Evolutionary conservation across 495 filamentous ascomycete species (phyloP).

Genomic region (Talaromyces borbonicus): DNA sequence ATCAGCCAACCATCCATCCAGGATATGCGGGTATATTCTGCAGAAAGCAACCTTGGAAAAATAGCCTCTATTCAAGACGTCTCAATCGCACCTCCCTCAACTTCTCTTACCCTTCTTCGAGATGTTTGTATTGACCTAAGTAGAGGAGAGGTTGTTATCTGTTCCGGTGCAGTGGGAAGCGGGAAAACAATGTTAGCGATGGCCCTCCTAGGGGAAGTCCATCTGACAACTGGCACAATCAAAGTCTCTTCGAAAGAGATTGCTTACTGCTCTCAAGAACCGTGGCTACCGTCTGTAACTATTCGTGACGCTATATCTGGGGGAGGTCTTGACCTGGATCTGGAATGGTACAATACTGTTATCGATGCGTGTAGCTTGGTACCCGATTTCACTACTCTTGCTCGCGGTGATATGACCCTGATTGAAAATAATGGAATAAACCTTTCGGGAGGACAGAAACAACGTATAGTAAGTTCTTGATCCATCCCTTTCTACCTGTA

Average conservation of each 20-base stretch:
- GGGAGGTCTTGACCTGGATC: slow-evolving; percentile 13
- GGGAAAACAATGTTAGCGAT: slow-evolving; percentile 41
- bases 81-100: not conserved
- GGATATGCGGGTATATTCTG: slow-evolving; percentile 5
- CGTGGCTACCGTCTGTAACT: slow-evolving; percentile 33
- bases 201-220: slow-evolving; percentile 38
- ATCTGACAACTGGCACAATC: slow-evolving; percentile 16
- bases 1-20: slow-evolving; percentile 13
- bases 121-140: not conserved
- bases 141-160: slow-evolving; percentile 18
- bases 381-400: slow-evolving; percentile 34
- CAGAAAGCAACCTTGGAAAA: no score
- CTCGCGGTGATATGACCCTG: slow-evolving; percentile 33
- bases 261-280: slow-evolving; percentile 29
- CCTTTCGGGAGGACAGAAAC: slow-evolving; percentile 46
- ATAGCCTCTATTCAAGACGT: slow-evolving; percentile 4
- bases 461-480: slow-evolving; percentile 37
- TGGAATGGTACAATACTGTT: slow-evolving; percentile 34
- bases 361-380: slow-evolving; percentile 37
- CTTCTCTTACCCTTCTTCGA: not conserved
- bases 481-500: no score
- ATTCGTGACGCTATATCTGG: slow-evolving; percentile 28
- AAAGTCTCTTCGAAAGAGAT: slow-evolving; percentile 14
- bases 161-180: slow-evolving; percentile 37
- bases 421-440: slow-evolving; percentile 44